phyloP scores from a whole-genome alignment of 1,284 basidiomycete genomes.

The Uromyces viciae-fabae region DNA sequence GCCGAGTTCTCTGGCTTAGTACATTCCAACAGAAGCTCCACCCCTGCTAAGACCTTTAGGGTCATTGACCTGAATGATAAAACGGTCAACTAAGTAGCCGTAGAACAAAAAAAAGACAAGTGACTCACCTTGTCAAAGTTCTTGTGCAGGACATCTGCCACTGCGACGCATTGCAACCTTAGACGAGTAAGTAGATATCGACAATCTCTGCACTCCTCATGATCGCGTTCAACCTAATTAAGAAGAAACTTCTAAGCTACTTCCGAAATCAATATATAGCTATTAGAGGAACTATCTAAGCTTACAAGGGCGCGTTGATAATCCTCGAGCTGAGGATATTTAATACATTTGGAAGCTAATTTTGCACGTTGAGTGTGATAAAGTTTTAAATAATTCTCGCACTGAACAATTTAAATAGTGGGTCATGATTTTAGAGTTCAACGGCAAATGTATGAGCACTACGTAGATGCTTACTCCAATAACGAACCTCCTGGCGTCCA shows the following conservation, averaged over 20 bases:
- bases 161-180: conserved; percentile 40
- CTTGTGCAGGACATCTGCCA: conserved; percentile 41
- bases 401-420: background rate
- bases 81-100: background rate
- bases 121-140: conserved; percentile 35
- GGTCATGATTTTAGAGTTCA: background rate
- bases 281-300: background rate
- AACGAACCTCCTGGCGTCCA: conserved; percentile 38
- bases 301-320: conserved; percentile 38
- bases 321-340: conserved; percentile 43
- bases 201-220: conserved; percentile 42
- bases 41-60: conserved; percentile 43
- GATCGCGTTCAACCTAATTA: conserved; percentile 38
- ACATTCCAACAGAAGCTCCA: conserved; percentile 41
- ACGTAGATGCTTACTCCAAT: conserved; percentile 23
- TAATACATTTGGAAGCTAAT: conserved; percentile 42
- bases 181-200: conserved; percentile 28
- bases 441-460: background rate
- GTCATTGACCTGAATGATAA: conserved; percentile 27
- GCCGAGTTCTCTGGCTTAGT: too few relatives aligned
- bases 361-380: conserved; percentile 45
- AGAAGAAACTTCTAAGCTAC: background rate
- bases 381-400: conserved; percentile 40
- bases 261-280: background rate
- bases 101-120: background rate